phyloP scores from a whole-genome alignment of 495 filamentous ascomycete species.

The Penicillium flavigenum region DNA sequence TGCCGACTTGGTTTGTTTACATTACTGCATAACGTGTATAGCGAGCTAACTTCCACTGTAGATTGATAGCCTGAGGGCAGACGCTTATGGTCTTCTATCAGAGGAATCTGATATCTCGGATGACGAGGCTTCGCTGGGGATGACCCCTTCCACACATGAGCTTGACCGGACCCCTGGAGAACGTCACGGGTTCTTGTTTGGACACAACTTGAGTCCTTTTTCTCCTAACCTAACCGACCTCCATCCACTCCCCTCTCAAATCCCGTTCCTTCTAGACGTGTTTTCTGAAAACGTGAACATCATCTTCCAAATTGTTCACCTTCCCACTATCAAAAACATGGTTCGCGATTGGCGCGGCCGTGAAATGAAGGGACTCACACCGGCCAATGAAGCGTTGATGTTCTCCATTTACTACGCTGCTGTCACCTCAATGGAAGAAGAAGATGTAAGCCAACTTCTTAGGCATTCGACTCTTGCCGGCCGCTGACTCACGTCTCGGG shows the following conservation, averaged over 20 bases:
- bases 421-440: constrained; percentile 56
- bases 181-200: constrained; percentile 55
- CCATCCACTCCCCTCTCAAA: constrained; percentile 52
- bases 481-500: not conserved
- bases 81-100: constrained; percentile 29
- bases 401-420: constrained; percentile 62
- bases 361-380: constrained; percentile 34
- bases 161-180: constrained; percentile 44
- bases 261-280: constrained; percentile 50
- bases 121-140: constrained; percentile 34
- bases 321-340: constrained; percentile 51
- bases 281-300: constrained; percentile 56
- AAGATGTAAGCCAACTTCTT: constrained; percentile 33
- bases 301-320: constrained; percentile 49
- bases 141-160: constrained; percentile 37
- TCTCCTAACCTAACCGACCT: constrained; percentile 41
- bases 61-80: constrained; percentile 46
- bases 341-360: constrained; percentile 37
- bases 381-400: constrained; percentile 55
- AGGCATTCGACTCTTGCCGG: not conserved
- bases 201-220: constrained; percentile 39
- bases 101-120: constrained; percentile 42
- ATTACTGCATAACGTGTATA: not conserved
- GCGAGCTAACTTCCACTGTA: constrained; percentile 17
- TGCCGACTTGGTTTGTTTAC: not conserved